Evolutionary conservation across 129 eudicot species (phyloP), one percentile per base, ranked within the genome.

Genomic region (Flaveria brownii): DNA sequence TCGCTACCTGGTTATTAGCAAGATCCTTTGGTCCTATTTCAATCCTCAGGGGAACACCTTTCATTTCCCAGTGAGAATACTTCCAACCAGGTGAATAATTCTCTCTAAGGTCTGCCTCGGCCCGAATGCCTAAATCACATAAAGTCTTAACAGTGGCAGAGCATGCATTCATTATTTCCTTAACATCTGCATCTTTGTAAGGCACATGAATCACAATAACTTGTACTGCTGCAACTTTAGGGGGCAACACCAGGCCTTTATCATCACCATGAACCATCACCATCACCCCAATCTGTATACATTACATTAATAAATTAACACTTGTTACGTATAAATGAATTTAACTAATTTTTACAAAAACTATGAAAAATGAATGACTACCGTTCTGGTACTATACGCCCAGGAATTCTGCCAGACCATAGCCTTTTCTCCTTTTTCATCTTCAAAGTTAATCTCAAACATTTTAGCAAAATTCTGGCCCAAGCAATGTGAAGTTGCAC

Each of bases 341-440:
- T 36, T 36, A 11, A 12, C 6, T 0, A 3, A 2, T 1, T 42
- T 6, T 72, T 66, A 20, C 9, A 9, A 71, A 72, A 30, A 22
- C 14, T 45, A 41, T 14, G 11, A 11, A 36, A 43, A 43, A 60
- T 42, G 8, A 15, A 3, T 26, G 36, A 26, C 82, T 83, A 93
- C 98, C 73, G 98, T 93, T 82, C 98, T 78, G 39, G 98, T 93
- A 72, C 92, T 90, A 71, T 93, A 93, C 36, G 97, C 98, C 98
- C 98, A 93, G 16, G 98, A 93, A 71, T 90, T 90, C 72, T 93
- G 98, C 98, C 98, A 92, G 64, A 90, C 98, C 98, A 90, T 86
- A 60, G 88, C 82, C 85, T 85, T 92, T 69, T 88, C 96, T 51
- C 98, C 92, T 72, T 86, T 92, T 65, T 90, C 98, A 73, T 90